Percentiles rank a stretch among this genome's conserved stretches.
Conservation (phyloP, 805 yeast genomes). For the Isabelozyma heimii region DNA sequence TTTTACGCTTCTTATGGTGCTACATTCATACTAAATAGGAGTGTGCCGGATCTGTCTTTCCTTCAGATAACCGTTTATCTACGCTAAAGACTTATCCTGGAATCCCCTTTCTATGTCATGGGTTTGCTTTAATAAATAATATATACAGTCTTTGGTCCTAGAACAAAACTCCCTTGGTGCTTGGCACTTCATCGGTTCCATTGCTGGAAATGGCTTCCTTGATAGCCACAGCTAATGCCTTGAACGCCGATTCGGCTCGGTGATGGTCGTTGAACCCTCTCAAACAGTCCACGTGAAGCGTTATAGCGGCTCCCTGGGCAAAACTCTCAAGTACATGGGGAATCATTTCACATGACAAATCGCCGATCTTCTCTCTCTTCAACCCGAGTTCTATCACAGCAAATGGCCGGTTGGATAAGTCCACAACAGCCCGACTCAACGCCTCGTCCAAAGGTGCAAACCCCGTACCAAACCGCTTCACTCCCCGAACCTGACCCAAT, state of each 20-base stretch:
- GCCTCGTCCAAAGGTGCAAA: constrained; percentile 98
- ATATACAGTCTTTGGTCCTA: constrained; percentile 16
- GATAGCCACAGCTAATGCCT: constrained; percentile 91
- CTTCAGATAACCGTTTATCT: too few species aligned
- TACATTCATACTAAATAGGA: too few species aligned
- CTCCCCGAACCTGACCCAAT: constrained; percentile 84
- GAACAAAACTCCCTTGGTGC: constrained; percentile 92
- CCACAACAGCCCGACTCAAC: constrained; percentile 92
- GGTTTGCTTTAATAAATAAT: background rate
- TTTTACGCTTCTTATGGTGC: too few species aligned
- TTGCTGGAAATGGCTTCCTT: constrained; percentile 80
- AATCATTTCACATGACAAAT: constrained; percentile 90
- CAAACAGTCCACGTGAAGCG: constrained; percentile 91
- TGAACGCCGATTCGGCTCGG: constrained; percentile 93
- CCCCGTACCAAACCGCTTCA: constrained; percentile 87
- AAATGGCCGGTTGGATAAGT: constrained; percentile 87
- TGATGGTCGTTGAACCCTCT: constrained; percentile 96
- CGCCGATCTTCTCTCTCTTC: constrained; percentile 91
- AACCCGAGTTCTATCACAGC: constrained; percentile 88
- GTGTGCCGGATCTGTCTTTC: too few species aligned
- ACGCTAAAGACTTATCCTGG: too few species aligned
- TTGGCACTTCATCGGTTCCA: constrained; percentile 89
- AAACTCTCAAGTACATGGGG: constrained; percentile 96
- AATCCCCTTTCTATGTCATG: background rate
- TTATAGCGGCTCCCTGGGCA: constrained; percentile 87